phyloP scores from a whole-genome alignment of 768 basidiomycete species.

The Leccinum barrowsii region DNA sequence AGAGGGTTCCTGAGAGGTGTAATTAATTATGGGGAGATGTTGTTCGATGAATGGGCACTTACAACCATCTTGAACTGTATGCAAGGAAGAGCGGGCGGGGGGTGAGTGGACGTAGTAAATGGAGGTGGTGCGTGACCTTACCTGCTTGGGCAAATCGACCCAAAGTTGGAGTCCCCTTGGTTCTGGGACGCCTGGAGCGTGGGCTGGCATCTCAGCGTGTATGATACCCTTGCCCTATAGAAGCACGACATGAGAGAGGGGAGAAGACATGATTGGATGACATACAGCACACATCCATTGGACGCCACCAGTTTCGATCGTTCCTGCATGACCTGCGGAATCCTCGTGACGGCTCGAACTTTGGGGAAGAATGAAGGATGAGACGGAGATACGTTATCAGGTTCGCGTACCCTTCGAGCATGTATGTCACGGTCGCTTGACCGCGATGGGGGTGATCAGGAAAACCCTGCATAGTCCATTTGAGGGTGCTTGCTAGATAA shows the following conservation, averaged over 20 bases:
- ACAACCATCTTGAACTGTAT: slow-evolving; percentile 72
- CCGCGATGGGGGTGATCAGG: slow-evolving; percentile 94
- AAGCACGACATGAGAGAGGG: not conserved
- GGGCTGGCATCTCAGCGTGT: slow-evolving; percentile 88
- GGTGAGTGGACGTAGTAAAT: slow-evolving; percentile 13
- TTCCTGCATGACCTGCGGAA: slow-evolving; percentile 80
- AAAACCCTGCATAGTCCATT: slow-evolving; percentile 55
- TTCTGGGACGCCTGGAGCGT: slow-evolving; percentile 60
- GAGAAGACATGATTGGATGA: slow-evolving; percentile 3
- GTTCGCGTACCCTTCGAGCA: slow-evolving; percentile 68
- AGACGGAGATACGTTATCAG: not conserved
- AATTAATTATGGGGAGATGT: not conserved
- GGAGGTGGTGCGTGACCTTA: slow-evolving; percentile 20
- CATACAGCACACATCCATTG: slow-evolving; percentile 93
- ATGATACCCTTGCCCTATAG: slow-evolving; percentile 65
- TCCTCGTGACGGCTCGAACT: slow-evolving; percentile 83
- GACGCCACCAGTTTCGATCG: slow-evolving; percentile 76
- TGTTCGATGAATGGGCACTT: slow-evolving; percentile 20
- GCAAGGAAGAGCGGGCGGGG: slow-evolving; percentile 20
- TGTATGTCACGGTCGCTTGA: slow-evolving; percentile 85
- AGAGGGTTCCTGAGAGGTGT: slow-evolving; percentile 52
- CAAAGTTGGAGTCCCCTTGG: slow-evolving; percentile 87
- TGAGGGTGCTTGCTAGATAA: not conserved
- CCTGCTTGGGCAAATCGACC: slow-evolving; percentile 76
- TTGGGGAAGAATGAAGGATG: slow-evolving; percentile 22